Conservation (phyloP, 108 stramenopile genomes). For the Cyclotella cryptica region DNA sequence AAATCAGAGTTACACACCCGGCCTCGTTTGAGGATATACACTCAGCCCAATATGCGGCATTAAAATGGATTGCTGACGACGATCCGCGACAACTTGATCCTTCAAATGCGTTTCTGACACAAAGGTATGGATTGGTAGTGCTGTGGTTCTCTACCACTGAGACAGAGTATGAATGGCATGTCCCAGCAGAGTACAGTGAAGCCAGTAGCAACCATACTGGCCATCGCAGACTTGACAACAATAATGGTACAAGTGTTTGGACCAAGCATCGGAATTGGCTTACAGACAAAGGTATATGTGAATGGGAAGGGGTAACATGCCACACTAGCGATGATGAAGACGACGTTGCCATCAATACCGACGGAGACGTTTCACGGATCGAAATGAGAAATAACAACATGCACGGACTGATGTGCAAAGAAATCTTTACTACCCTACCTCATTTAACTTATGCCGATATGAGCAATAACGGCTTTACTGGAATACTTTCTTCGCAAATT, state of each 20-base stretch:
- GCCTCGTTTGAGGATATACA: constrained; percentile 26
- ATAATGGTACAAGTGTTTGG: constrained; percentile 27
- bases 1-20: constrained; percentile 16
- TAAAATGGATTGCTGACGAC: constrained; percentile 46
- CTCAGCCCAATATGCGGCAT: constrained; percentile 48
- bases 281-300: constrained; percentile 32
- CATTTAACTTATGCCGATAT: constrained; percentile 39
- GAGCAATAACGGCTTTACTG: constrained; percentile 51
- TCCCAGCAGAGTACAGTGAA: constrained; percentile 25
- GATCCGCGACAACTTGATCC: constrained; percentile 47
- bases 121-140: constrained; percentile 48
- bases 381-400: constrained; percentile 47
- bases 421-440: constrained; percentile 41
- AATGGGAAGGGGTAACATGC: constrained; percentile 51
- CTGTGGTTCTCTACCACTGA: constrained; percentile 50
- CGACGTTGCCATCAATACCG: constrained; percentile 13
- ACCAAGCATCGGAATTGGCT: constrained; percentile 38
- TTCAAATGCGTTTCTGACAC: constrained; percentile 25
- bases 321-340: constrained; percentile 17
- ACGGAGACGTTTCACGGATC: constrained; percentile 38
- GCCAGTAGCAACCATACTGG: background rate
- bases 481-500: constrained; percentile 35
- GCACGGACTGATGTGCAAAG: constrained; percentile 40
- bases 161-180: constrained; percentile 39
- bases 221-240: background rate